Evolutionary conservation across 2,329 filamentous ascomycete species (phyloP).

Genomic region (Clonostachys sp.): DNA sequence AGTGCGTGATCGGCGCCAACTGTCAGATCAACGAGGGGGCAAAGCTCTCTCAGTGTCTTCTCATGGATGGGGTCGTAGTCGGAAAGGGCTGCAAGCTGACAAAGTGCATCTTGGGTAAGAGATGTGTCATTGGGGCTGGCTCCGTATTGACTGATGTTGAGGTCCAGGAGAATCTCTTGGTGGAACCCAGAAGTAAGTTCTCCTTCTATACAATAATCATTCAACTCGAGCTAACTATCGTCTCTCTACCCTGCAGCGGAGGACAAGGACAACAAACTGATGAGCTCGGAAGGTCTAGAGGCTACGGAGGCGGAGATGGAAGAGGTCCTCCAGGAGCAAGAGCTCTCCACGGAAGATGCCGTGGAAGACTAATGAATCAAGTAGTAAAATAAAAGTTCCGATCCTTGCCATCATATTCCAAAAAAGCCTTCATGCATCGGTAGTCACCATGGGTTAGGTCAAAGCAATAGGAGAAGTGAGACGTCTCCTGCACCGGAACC

Average conservation of each 20-base stretch:
- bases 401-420: too few species aligned
- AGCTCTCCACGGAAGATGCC: too few species aligned
- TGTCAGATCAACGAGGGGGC: conserved; percentile 85
- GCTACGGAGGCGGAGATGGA: conserved; percentile 59
- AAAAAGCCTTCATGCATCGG: too few species aligned
- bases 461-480: too few species aligned
- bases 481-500: too few species aligned
- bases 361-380: too few species aligned
- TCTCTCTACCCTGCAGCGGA: conserved; percentile 40
- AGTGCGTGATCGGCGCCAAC: conserved; percentile 81
- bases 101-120: conserved; percentile 78
- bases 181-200: conserved; percentile 71
- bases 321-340: conserved; percentile 38
- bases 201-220: neutral
- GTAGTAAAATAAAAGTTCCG: too few species aligned
- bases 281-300: conserved; percentile 63
- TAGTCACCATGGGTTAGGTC: too few species aligned
- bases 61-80: conserved; percentile 89
- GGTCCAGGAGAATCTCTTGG: conserved; percentile 83
- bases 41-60: conserved; percentile 77
- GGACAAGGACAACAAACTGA: conserved; percentile 63
- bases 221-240: conserved; percentile 5
- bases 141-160: conserved; percentile 83
- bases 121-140: conserved; percentile 78
- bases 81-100: conserved; percentile 82